Percentiles rank a stretch among this genome's conserved stretches.
Evolutionary conservation across 306 rosid species (phyloP).

Genomic region (Quercus parvula): DNA sequence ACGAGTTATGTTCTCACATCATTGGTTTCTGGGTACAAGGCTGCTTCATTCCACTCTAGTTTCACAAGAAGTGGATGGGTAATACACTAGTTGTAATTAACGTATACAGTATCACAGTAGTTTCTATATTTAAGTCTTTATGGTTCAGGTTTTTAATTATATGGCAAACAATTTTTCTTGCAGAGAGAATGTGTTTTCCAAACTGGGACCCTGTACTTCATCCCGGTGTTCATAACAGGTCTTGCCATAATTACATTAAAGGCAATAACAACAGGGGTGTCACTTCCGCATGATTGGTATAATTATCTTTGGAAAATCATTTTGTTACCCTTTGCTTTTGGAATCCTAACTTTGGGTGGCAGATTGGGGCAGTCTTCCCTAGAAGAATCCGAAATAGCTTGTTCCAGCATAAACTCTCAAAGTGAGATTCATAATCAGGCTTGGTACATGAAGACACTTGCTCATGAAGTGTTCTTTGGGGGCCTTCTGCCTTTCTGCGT

Average conservation of each 20-base stretch:
- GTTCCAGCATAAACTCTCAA: too few relatives aligned
- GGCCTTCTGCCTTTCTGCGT: slow-evolving; percentile 9
- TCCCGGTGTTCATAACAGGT: neutral
- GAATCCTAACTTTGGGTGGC: too few relatives aligned
- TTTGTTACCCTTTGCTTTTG: too few relatives aligned
- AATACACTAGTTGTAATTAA: neutral
- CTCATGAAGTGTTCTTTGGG: slow-evolving; percentile 13
- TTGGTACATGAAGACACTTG: slow-evolving; percentile 22
- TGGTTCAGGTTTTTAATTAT: neutral
- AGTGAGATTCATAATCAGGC: neutral
- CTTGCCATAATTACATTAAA: neutral
- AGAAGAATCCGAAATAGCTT: too few relatives aligned
- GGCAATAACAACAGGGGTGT: too few relatives aligned
- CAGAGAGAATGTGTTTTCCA: slow-evolving; percentile 30
- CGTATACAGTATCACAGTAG: neutral
- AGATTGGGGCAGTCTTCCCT: too few relatives aligned
- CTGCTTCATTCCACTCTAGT: slow-evolving; percentile 12
- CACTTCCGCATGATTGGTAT: too few relatives aligned
- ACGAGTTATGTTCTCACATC: neutral
- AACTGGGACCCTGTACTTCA: slow-evolving; percentile 13
- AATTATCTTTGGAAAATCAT: too few relatives aligned
- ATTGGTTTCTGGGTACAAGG: neutral
- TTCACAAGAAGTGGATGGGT: slow-evolving; percentile 14
- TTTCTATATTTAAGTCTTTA: neutral
- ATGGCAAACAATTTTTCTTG: neutral